These are phyloP conservation scores for Ganoderma meredithae DNA, from an alignment of 1,284 basidiomycete genomes.

Conservation along the genomic window DNA sequence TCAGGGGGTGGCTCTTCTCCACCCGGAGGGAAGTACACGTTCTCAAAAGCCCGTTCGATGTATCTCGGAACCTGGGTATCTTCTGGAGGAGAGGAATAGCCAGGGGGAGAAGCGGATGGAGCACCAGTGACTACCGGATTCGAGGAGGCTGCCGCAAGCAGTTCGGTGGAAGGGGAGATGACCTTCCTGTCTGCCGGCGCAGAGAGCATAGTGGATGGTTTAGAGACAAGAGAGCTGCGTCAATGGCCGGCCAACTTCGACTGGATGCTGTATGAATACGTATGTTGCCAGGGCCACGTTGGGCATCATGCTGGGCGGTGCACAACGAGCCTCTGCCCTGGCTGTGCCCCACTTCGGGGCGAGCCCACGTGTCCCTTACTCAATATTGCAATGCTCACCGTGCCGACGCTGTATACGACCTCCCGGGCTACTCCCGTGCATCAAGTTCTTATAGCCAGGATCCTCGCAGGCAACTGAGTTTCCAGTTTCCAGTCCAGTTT, in stretches of 20 bases:
- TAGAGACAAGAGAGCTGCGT: neutral
- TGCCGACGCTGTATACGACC: too few species aligned
- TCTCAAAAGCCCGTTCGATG: conserved; percentile 32
- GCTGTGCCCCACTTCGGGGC: neutral
- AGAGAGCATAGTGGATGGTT: neutral
- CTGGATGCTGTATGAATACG: neutral
- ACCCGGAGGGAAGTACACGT: conserved; percentile 37
- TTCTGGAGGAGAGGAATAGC: conserved; percentile 8
- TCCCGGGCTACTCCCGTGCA: too few species aligned
- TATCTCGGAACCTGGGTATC: conserved; percentile 26
- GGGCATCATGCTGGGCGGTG: neutral
- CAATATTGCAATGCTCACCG: too few species aligned
- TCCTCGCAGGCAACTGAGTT: too few species aligned
- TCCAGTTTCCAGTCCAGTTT: too few species aligned
- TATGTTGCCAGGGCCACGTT: neutral
- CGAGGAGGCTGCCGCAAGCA: conserved; percentile 13
- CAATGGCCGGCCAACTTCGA: too few species aligned
- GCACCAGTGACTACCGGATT: neutral
- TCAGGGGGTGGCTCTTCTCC: conserved; percentile 61
- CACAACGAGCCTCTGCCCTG: too few species aligned
- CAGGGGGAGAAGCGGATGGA: conserved; percentile 22
- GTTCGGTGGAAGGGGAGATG: conserved; percentile 9
- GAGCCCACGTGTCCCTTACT: too few species aligned
- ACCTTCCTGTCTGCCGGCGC: conserved; percentile 21
- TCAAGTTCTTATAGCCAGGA: too few species aligned